Percentiles rank a stretch among this genome's conserved stretches.
phyloP scores from a whole-genome alignment of 352 stramenopile genomes.

The Globisporangium nodosum region DNA sequence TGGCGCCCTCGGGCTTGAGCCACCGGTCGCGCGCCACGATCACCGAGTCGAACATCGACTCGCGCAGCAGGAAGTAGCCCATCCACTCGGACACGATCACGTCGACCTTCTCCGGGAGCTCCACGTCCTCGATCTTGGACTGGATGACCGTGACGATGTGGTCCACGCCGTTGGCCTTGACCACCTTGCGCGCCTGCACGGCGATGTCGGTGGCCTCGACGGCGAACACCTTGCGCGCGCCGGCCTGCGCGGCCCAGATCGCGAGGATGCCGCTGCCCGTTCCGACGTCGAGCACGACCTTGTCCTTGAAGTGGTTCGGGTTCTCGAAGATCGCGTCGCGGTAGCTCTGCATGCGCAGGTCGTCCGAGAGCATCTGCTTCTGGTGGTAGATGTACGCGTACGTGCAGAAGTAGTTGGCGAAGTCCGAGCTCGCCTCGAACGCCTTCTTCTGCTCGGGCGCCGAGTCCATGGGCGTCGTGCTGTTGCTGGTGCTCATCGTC shows the following conservation, averaged over 20 bases:
- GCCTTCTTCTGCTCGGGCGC: conserved; percentile 75
- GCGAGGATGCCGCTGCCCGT: conserved; percentile 98
- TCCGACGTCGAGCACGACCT: conserved; percentile 99
- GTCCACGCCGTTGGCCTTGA: conserved; percentile 95
- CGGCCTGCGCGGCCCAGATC: conserved; percentile 97
- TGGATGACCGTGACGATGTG: conserved; percentile 98
- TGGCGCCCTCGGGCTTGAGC: conserved; percentile 94
- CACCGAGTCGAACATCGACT: conserved; percentile 99
- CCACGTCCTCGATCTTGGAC: conserved; percentile 97
- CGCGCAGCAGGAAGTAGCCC: conserved; percentile 98
- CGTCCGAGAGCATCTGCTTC: conserved; percentile 99
- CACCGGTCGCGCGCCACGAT: conserved; percentile 95
- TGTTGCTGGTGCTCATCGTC: conserved; percentile 1
- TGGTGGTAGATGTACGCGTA: conserved; percentile 90
- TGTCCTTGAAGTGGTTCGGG: conserved; percentile 96
- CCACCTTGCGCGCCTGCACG: conserved; percentile 92
- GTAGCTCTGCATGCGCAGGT: conserved; percentile 99
- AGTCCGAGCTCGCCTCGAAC: conserved; percentile 82
- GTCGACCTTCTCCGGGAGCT: conserved; percentile 97
- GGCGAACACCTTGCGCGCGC: conserved; percentile 97
- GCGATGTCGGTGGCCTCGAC: conserved; percentile 98
- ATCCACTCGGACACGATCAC: conserved; percentile 99
- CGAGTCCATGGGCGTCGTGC: conserved; percentile 34
- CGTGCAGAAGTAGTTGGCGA: conserved; percentile 89
- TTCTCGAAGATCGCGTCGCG: conserved; percentile 98